phyloP scores from a whole-genome alignment of 192 early-diverging fungal genomes.

The Thamnidium elegans region DNA sequence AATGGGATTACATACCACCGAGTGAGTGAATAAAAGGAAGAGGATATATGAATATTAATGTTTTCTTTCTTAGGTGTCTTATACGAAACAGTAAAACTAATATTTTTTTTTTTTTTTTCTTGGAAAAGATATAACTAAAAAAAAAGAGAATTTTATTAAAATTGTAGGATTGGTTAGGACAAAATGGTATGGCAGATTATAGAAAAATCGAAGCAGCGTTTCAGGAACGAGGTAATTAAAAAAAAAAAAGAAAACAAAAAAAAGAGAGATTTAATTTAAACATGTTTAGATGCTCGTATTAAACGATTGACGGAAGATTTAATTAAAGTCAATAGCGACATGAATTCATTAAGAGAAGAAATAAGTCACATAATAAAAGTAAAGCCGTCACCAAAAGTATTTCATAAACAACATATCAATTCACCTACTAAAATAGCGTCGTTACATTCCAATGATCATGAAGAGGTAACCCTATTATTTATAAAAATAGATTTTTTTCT shows the following conservation, averaged over 20 bases:
- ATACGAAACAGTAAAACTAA: slow-evolving; percentile 52
- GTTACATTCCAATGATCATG: not conserved
- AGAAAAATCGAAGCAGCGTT: slow-evolving; percentile 47
- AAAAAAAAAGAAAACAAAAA: not conserved
- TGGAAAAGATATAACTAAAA: not conserved
- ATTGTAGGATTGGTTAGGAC: slow-evolving; percentile 44
- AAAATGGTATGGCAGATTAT: slow-evolving; percentile 45
- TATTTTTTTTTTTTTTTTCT: not conserved
- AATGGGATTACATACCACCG: slow-evolving; percentile 83
- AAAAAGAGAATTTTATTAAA: slow-evolving; percentile 1
- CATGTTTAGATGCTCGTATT: slow-evolving; percentile 31
- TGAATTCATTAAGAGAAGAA: slow-evolving; percentile 42
- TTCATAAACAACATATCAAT: slow-evolving; percentile 10
- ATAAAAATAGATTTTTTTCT: not conserved
- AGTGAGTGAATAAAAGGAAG: slow-evolving; percentile 21
- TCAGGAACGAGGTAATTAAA: slow-evolving; percentile 41
- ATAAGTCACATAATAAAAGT: slow-evolving; percentile 38
- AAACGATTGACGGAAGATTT: slow-evolving; percentile 43
- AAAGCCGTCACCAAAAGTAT: slow-evolving; percentile 24
- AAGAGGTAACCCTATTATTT: not conserved
- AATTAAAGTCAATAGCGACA: slow-evolving; percentile 35
- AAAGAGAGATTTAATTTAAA: not conserved
- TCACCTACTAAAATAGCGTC: slow-evolving; percentile 12
- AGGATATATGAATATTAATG: not conserved
- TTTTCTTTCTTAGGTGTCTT: slow-evolving; percentile 38